Percentiles rank a stretch among this genome's conserved stretches.
These are phyloP conservation scores for Tulasnella sp. DNA, from an alignment of 768 basidiomycete species.

Conservation along the genomic window DNA sequence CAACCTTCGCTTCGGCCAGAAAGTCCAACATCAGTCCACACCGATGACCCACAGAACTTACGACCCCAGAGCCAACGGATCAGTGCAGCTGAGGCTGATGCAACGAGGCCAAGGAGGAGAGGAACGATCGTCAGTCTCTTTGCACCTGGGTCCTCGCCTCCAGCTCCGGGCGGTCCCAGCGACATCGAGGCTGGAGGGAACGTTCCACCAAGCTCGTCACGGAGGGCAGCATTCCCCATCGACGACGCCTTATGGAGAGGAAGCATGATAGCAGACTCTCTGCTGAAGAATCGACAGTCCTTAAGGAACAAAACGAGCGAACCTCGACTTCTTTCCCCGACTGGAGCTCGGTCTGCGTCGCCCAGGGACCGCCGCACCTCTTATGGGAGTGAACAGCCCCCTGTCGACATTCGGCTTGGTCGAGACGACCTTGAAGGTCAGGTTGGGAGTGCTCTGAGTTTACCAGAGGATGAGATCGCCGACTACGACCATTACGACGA, in stretches of 20 bases:
- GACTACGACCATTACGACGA: conserved; percentile 17
- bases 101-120: neutral
- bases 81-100: neutral
- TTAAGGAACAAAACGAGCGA: neutral
- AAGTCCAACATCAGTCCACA: neutral
- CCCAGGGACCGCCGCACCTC: neutral
- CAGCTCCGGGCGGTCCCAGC: neutral
- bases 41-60: neutral
- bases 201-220: neutral
- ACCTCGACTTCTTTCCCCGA: neutral
- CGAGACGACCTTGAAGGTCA: conserved; percentile 8
- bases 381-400: neutral
- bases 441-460: conserved; percentile 10
- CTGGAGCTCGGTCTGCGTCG: neutral
- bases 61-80: neutral
- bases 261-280: neutral
- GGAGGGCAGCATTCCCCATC: neutral
- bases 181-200: neutral
- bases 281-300: neutral
- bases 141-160: neutral
- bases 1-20: neutral
- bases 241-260: neutral
- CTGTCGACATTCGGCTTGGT: conserved; percentile 1
- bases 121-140: neutral
- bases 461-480: neutral